Evolutionary conservation across 257 asterid species (phyloP), one percentile per base, ranked within the genome.

Genomic region (Plantago elongata): DNA sequence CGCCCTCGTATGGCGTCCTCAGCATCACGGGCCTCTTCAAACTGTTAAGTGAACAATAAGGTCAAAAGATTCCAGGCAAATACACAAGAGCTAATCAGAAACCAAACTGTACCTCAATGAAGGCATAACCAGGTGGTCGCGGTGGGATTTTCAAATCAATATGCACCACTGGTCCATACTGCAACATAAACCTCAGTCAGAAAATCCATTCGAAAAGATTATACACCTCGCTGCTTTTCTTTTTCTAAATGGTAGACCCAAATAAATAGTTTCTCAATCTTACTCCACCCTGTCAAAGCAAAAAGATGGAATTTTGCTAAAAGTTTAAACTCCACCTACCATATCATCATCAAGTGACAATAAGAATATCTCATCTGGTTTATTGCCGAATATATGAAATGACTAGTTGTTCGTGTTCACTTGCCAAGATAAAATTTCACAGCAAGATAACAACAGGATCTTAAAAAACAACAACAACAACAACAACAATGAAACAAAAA

Each of bases 111-210:
- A 85, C 99, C 93, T 93, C 99, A 7, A 93, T 96, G 57, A 93
- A 93, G 58, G 99, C 97, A 89, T 93, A 93, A 56, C 97, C 97
- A n/a, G 99, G 99, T 55, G 99, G 97, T 63, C 97, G 83, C 27
- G 96, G 96, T 3, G 97, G 99, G 51, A 89, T 72, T 85, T 93
- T 93, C 85, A 93, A 50, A 68, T 93, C 99, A 75, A 93, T 73
- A 63, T 93, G 97, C 64, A 84, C 97, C 62, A 93, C 74, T 17
- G 85, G 81, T 29, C 99, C 99, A 76, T 87, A 89, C 99, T 93
- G 92, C 77, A 77, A 12, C 7, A 69, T 60, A 69, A 63, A 64
- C 43, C 46, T 50, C 56, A 55, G 49, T 45, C 22, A 65, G 45
- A 68, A 13, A 54, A 45, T 47, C 56, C 68, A 62, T 62, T 61